phyloP scores from a whole-genome alignment of 768 basidiomycete genomes.

The Lactarius psammicola region DNA sequence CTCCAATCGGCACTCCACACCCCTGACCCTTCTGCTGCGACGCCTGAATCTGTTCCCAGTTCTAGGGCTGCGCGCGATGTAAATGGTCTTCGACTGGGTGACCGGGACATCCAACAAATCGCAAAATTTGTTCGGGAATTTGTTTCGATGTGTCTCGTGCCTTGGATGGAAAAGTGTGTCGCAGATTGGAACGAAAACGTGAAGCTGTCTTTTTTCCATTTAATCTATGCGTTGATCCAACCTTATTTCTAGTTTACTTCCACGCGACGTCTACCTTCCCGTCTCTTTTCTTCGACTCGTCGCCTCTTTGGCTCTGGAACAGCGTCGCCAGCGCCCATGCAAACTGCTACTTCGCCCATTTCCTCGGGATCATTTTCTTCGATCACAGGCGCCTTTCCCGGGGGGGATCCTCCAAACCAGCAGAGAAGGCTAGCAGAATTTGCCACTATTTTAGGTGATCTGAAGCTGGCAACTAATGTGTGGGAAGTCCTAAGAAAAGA shows the following conservation, averaged over 20 bases:
- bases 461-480: conserved; percentile 73
- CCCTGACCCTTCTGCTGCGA: conserved; percentile 25
- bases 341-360: conserved; percentile 41
- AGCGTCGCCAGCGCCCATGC: conserved; percentile 43
- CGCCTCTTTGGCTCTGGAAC: conserved; percentile 67
- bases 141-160: conserved; percentile 82
- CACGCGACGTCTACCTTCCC: conserved; percentile 74
- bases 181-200: conserved; percentile 92
- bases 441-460: conserved; percentile 88
- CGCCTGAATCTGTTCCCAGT: conserved; percentile 30
- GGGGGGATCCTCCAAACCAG: conserved; percentile 47
- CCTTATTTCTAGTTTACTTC: conserved; percentile 56
- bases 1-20: conserved; percentile 32
- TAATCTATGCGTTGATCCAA: not conserved
- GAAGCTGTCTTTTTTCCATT: conserved; percentile 28
- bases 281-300: conserved; percentile 83
- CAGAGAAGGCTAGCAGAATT: conserved; percentile 93
- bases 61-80: conserved; percentile 30
- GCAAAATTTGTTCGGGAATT: conserved; percentile 85
- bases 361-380: conserved; percentile 39
- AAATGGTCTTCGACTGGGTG: conserved; percentile 51
- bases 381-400: conserved; percentile 31
- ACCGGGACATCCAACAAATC: conserved; percentile 71
- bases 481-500: conserved; percentile 92
- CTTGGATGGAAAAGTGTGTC: conserved; percentile 96